Percentiles rank a stretch among this genome's conserved stretches.
Conservation (phyloP, 2,329 filamentous ascomycete genomes). For the Alternaria angustiovoidea region DNA sequence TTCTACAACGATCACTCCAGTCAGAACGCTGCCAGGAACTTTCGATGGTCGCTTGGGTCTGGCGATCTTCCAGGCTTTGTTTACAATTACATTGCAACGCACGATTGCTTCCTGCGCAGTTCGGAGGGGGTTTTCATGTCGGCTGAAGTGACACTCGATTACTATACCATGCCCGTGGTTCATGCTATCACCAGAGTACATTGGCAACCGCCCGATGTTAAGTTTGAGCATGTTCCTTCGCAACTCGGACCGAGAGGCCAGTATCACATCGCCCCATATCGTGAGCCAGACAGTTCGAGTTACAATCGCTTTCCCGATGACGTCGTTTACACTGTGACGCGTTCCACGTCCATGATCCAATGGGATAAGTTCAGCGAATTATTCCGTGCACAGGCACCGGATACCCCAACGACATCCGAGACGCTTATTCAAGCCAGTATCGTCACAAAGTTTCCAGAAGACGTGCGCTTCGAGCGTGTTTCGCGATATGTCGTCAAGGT, state of each 20-base stretch:
- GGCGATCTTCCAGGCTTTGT: conserved; percentile 36
- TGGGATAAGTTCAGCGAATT: conserved; percentile 30
- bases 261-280: conserved; percentile 33
- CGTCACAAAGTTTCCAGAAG: conserved; percentile 33
- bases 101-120: conserved; percentile 42
- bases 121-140: conserved; percentile 23
- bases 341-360: conserved; percentile 16
- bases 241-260: conserved; percentile 20
- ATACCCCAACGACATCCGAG: conserved; percentile 1
- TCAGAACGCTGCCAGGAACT: not conserved
- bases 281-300: not conserved
- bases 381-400: conserved; percentile 34
- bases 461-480: conserved; percentile 41
- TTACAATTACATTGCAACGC: conserved; percentile 43
- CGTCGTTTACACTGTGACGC: conserved; percentile 19
- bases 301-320: conserved; percentile 8
- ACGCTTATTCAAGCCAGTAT: conserved; percentile 26
- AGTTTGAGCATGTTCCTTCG: conserved; percentile 26
- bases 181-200: conserved; percentile 26
- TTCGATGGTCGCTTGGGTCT: conserved; percentile 37
- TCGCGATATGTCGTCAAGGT: conserved; percentile 41
- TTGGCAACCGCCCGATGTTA: conserved; percentile 33
- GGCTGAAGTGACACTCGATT: conserved; percentile 20
- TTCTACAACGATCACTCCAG: conserved; percentile 24
- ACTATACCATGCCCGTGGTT: conserved; percentile 11